Evolutionary conservation across 2,329 filamentous ascomycete genomes (phyloP).

Genomic region (Penicillium sp.): DNA sequence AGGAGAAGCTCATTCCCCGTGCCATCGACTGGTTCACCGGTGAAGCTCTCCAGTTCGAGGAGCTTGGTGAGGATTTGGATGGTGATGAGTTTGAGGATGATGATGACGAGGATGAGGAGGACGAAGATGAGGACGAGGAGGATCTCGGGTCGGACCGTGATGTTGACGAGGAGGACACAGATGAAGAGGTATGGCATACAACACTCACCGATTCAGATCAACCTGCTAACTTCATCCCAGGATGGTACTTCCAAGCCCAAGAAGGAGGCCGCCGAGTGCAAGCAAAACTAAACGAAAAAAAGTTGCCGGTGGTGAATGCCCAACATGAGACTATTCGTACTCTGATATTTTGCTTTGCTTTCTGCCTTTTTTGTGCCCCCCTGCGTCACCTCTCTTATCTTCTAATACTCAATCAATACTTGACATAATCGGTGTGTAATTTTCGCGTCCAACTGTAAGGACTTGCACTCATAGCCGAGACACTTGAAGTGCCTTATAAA

Average conservation of each 20-base stretch:
- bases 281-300: conserved; percentile 72
- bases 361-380: conserved; percentile 12
- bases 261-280: conserved; percentile 93
- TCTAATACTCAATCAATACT: conserved; percentile 28
- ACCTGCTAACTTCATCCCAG: conserved; percentile 49
- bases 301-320: conserved; percentile 23
- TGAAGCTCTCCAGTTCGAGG: conserved; percentile 94
- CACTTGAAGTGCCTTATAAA: not conserved
- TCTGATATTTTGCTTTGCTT: conserved; percentile 31
- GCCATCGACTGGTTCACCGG: conserved; percentile 99
- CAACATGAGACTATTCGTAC: conserved; percentile 38
- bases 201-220: conserved; percentile 2
- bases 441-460: conserved; percentile 2
- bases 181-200: conserved; percentile 48
- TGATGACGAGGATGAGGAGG: conserved; percentile 88
- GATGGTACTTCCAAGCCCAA: conserved; percentile 87
- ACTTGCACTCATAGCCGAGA: conserved; percentile 1
- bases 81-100: conserved; percentile 85
- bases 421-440: conserved; percentile 29
- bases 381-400: conserved; percentile 21
- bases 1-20: conserved; percentile 98
- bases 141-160: conserved; percentile 62
- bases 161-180: conserved; percentile 63
- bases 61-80: conserved; percentile 81
- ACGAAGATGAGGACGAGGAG: conserved; percentile 80